Conservation (phyloP, 768 basidiomycete genomes). For the Tubosaeta sp. region DNA sequence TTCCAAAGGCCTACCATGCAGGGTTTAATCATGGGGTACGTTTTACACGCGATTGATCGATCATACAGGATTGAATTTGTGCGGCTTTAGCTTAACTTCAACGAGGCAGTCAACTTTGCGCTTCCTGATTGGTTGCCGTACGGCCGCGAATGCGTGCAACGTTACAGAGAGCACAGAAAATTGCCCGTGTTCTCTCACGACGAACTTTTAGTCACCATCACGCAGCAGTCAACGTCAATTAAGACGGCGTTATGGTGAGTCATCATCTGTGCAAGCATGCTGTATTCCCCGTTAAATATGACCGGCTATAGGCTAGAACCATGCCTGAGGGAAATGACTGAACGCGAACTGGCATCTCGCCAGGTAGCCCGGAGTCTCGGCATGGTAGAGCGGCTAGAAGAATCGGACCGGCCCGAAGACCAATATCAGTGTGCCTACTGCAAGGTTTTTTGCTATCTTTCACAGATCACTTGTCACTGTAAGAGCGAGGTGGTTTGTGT, state of each 20-base stretch:
- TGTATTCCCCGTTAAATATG: conserved; percentile 19
- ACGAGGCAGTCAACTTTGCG: conserved; percentile 98
- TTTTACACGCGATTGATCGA: conserved; percentile 28
- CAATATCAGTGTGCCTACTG: conserved; percentile 94
- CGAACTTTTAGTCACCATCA: conserved; percentile 95
- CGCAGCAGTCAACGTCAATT: conserved; percentile 89
- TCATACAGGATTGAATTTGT: conserved; percentile 23
- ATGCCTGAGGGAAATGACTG: conserved; percentile 83
- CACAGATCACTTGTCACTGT: conserved; percentile 83
- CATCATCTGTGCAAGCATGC: conserved; percentile 8
- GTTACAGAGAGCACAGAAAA: conserved; percentile 88
- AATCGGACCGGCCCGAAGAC: conserved; percentile 83
- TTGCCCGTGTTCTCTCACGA: conserved; percentile 98
- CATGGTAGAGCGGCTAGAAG: conserved; percentile 67
- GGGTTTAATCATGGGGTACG: conserved; percentile 98
- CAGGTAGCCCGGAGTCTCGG: conserved; percentile 53
- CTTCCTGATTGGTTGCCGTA: conserved; percentile 90
- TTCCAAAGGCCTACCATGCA: conserved; percentile 96
- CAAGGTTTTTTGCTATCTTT: conserved; percentile 93
- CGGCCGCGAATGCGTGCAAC: conserved; percentile 82
- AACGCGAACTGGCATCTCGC: conserved; percentile 73
- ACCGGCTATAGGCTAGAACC: conserved; percentile 64
- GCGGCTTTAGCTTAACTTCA: conserved; percentile 81
- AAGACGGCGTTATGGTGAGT: conserved; percentile 90
- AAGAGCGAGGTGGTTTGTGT: conserved; percentile 77